phyloP scores from a whole-genome alignment of 1,139 yeast genomes.

The Citeromyces siamensis region DNA sequence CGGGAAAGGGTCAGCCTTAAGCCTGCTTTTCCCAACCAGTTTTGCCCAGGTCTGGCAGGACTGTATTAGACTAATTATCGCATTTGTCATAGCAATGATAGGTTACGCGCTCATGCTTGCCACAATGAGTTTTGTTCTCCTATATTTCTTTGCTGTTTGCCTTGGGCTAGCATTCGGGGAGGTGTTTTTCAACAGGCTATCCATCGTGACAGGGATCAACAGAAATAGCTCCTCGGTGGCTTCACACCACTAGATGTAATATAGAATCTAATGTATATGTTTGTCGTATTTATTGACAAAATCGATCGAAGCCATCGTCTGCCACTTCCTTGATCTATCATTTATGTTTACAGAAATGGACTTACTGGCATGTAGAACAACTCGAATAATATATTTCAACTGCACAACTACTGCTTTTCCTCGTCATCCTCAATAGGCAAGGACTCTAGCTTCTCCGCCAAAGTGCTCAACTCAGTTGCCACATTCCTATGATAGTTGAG shows the following conservation, averaged over 20 bases:
- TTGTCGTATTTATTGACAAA: conserved; percentile 3
- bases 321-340: background rate
- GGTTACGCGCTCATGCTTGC: conserved; percentile 69
- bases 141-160: conserved; percentile 62
- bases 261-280: background rate
- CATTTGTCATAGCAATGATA: conserved; percentile 50
- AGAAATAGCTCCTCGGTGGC: conserved; percentile 15
- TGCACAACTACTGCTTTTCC: no score
- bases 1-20: conserved; percentile 14
- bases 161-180: conserved; percentile 60
- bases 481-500: conserved; percentile 52
- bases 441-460: conserved; percentile 27
- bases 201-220: conserved; percentile 23
- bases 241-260: conserved; percentile 10
- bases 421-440: conserved; percentile 27
- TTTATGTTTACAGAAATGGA: background rate
- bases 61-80: conserved; percentile 35
- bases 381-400: background rate
- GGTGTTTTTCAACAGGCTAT: conserved; percentile 48
- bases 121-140: conserved; percentile 55
- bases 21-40: conserved; percentile 27
- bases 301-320: no score
- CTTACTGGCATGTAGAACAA: background rate
- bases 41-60: conserved; percentile 32
- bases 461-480: conserved; percentile 26